Evolutionary conservation across 2,329 filamentous ascomycete genomes (phyloP), one percentile per base, ranked within the genome.

Genomic region (Fusarium xyrophilum): DNA sequence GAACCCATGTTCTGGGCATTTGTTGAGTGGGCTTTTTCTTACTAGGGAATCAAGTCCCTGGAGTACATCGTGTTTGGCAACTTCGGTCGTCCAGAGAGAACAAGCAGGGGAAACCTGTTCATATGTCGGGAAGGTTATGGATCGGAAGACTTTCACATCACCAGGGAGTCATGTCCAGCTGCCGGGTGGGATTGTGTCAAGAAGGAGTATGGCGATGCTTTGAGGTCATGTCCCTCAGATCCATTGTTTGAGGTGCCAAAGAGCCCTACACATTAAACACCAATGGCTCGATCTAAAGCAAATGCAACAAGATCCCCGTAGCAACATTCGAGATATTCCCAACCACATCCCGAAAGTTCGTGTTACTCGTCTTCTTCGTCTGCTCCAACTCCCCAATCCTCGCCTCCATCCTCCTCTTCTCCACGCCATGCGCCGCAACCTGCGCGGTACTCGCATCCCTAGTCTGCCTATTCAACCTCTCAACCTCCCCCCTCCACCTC

Each of bases 371-470:
- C 2, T 39, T 39, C 23, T 33, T 51, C 19, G 13, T 15, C 33
- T 38, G 30, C 23, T 51, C 47, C 32, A 51, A 17, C 47, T 51
- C 47, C 19, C 47, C 39, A 10, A 51, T 51, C 33, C 47, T 51
- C 17, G 47, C 33, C 19, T 51, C 47, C 47, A 51, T 51, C 23
- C 33, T 51, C 47, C 32, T 38, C 23, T 25, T 51, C 23, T 51
- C 47, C 32, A 38, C 0, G 1, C 47, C 47, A 13, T 51, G 19
- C 0, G 47, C 47, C 13, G 23, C 47, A 3, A 21, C 13, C 23
- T 51, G 47, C 19, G 19, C 23, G 0, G 10, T 10, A n/a, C 5
- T 38, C 3, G 47, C 47, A 21, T 51, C 47, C 9, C 33, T 38
- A 10, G 39, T 51, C 47, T 51, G 47, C 23, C 19, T n/a, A 17